Percentiles rank a stretch among this genome's conserved stretches.
Evolutionary conservation across 1,284 basidiomycete genomes (phyloP).

Genomic region (Heterobasidion annosum): DNA sequence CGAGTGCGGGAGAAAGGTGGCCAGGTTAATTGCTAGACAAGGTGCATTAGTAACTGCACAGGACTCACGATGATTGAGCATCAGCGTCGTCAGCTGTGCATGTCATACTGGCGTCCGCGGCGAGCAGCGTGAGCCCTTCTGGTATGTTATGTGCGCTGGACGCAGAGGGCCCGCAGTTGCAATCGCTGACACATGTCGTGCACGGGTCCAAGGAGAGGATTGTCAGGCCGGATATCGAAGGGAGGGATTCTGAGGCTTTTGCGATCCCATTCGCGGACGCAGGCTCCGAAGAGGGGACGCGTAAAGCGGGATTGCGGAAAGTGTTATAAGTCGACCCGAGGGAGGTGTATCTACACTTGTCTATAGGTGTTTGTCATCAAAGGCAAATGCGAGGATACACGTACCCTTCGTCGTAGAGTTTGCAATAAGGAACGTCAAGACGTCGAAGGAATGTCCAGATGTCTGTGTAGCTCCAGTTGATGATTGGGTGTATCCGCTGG

Average conservation of each 20-base stretch:
- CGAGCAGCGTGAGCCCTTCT: not conserved
- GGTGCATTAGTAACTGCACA: not conserved
- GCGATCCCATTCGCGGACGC: not conserved
- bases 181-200: constrained; percentile 9
- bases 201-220: constrained; percentile 9
- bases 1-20: not conserved
- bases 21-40: not conserved
- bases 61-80: not conserved
- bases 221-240: constrained; percentile 4
- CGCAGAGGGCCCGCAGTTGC: not conserved
- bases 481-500: constrained; percentile 90
- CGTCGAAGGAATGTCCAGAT: constrained; percentile 84
- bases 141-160: not conserved
- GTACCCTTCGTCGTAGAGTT: constrained; percentile 83
- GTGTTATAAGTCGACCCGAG: constrained; percentile 95
- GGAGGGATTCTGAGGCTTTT: not conserved
- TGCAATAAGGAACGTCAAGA: constrained; percentile 79
- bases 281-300: not conserved
- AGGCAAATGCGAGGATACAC: constrained; percentile 44
- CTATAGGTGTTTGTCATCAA: not conserved
- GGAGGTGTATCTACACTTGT: constrained; percentile 74
- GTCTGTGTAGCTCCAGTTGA: constrained; percentile 88
- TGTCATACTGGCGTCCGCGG: not conserved
- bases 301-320: constrained; percentile 60
- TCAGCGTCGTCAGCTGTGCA: not conserved